These are phyloP conservation scores for Trametes elegans DNA, from an alignment of 768 basidiomycete species.

Conservation along the genomic window DNA sequence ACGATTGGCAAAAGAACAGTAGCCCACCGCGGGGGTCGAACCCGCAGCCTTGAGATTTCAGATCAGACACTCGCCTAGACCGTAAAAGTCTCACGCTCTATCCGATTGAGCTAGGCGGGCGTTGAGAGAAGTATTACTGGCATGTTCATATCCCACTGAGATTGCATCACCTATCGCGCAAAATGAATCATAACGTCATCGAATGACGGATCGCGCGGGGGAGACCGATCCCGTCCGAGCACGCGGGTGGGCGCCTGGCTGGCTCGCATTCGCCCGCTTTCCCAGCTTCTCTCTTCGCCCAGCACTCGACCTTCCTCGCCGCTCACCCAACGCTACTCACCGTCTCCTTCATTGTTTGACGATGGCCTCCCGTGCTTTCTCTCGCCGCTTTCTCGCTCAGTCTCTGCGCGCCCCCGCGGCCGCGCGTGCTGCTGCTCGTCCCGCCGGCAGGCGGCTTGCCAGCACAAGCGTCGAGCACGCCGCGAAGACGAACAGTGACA, in stretches of 20 bases:
- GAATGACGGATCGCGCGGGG: conserved; percentile 7
- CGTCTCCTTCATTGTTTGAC: conserved; percentile 21
- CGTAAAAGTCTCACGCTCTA: conserved; percentile 66
- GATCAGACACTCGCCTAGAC: background rate
- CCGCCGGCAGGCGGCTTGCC: conserved; percentile 20
- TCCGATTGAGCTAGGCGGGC: conserved; percentile 69
- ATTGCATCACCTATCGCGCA: too few species aligned
- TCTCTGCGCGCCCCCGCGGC: conserved; percentile 20
- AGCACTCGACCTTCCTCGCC: background rate
- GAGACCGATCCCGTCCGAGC: conserved; percentile 10
- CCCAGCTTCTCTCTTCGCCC: too few species aligned
- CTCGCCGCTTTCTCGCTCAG: conserved; percentile 18
- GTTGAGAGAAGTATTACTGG: too few species aligned
- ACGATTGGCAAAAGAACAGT: too few species aligned
- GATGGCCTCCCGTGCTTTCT: conserved; percentile 25
- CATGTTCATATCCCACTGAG: too few species aligned
- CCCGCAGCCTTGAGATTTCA: conserved; percentile 77
- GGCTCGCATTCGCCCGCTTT: background rate
- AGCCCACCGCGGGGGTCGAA: conserved; percentile 86
- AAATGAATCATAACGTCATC: conserved; percentile 7
- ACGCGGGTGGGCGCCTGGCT: background rate
- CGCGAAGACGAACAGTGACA: conserved; percentile 23
- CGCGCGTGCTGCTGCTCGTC: conserved; percentile 11
- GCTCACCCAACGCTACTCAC: background rate
- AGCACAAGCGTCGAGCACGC: conserved; percentile 20